Evolutionary conservation across 441 rosid genomes (phyloP).

Genomic region (Populus trichocarpa): DNA sequence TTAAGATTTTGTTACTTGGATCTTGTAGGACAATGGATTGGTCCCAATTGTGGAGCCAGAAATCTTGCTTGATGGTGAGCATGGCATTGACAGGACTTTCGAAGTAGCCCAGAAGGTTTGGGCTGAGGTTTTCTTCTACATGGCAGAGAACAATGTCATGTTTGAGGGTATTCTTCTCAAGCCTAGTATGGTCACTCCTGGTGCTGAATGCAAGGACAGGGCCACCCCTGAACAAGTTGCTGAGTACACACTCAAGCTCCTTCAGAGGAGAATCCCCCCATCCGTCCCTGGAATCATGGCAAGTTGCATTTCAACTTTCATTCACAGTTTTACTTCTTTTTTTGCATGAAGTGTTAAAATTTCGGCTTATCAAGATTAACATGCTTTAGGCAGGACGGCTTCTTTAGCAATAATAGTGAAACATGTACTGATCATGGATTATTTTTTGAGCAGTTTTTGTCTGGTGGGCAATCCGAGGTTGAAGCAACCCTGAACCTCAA

Average conservation of each 20-base stretch:
- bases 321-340: not conserved
- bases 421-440: not conserved
- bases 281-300: constrained; percentile 91
- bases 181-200: constrained; percentile 99
- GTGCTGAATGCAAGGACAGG: constrained; percentile 78
- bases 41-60: constrained; percentile 97
- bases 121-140: constrained; percentile 94
- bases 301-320: constrained; percentile 24
- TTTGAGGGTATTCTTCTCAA: constrained; percentile 89
- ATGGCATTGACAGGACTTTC: constrained; percentile 74
- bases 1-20: not conserved
- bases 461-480: constrained; percentile 93
- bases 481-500: constrained; percentile 92
- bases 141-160: constrained; percentile 86
- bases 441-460: constrained; percentile 58
- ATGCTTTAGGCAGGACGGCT: no score
- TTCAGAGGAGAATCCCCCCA: constrained; percentile 71
- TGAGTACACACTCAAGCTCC: constrained; percentile 20
- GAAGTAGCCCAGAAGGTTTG: constrained; percentile 87
- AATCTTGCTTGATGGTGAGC: constrained; percentile 89
- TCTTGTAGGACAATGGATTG: constrained; percentile 72
- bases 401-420: not conserved
- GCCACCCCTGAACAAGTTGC: constrained; percentile 79
- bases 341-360: not conserved
- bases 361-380: no score